phyloP scores from a whole-genome alignment of 2,329 filamentous ascomycete species.

The Clathrospora elynae region DNA sequence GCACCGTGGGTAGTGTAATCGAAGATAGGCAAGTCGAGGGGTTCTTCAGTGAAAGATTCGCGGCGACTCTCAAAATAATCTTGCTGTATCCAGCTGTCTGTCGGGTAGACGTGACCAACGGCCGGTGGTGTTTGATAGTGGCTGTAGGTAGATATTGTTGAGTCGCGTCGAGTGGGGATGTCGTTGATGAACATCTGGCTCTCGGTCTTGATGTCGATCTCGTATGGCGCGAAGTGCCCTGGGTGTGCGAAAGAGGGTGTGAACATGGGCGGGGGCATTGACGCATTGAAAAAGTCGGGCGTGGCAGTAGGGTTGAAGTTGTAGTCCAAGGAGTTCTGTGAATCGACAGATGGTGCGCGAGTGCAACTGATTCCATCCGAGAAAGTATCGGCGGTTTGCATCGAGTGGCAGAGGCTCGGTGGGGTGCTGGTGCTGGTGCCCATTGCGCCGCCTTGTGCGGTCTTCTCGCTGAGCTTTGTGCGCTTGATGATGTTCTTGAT shows the following conservation, averaged over 20 bases:
- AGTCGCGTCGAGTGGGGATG: conserved; percentile 81
- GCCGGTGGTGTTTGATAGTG: conserved; percentile 83
- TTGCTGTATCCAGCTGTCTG: conserved; percentile 74
- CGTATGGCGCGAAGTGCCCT: conserved; percentile 76
- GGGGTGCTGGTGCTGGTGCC: conserved; percentile 70
- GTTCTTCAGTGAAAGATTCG: conserved; percentile 66
- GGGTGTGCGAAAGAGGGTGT: conserved; percentile 55
- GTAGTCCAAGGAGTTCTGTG: conserved; percentile 69
- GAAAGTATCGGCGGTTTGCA: conserved; percentile 79
- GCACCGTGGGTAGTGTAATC: conserved; percentile 73
- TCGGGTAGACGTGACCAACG: conserved; percentile 68
- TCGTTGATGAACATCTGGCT: conserved; percentile 93
- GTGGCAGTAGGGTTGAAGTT: conserved; percentile 68
- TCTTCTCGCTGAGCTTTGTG: conserved; percentile 92
- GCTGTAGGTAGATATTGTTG: conserved; percentile 88
- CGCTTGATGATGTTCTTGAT: conserved; percentile 98
- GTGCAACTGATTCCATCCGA: conserved; percentile 72
- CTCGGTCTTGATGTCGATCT: conserved; percentile 95
- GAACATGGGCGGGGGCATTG: conserved; percentile 61
- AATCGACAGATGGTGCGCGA: conserved; percentile 78
- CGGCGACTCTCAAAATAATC: conserved; percentile 70
- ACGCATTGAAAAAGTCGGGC: conserved; percentile 62
- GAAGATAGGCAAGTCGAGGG: conserved; percentile 76
- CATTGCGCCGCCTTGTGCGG: conserved; percentile 57
- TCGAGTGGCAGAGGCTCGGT: conserved; percentile 78